Base-by-base conservation (phyloP, 2,329 filamentous ascomycete genomes). In the Fusarium protoensiforme region DNA sequence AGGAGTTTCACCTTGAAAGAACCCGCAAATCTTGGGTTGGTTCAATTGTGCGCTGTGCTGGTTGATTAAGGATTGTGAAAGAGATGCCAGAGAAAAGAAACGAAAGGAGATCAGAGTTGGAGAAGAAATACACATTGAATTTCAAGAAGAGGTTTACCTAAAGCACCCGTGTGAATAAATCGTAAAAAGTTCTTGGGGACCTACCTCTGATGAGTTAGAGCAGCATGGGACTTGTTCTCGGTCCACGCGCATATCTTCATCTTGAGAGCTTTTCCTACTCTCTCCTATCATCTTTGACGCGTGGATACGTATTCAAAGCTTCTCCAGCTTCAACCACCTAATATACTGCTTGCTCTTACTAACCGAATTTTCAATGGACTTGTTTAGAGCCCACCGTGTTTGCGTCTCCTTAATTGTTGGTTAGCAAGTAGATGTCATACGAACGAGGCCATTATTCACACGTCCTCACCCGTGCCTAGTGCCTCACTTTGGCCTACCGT, bases 261-360 rank as follows among this genome's bases (percentile, higher is more conserved):
- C 39, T 9, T 20, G 0, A 39, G 3, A 5, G 1, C 4, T 6
- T 39, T 10, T 3, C 5, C 4, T 7, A 11, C 3, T 5, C 1
- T 14, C 39, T 14, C 22, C 20, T 5, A 14, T 43, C 7, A 14
- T 14, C 11, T 7, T 5, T 8, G 7, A 24, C 24, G 24, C 24
- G 24, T 24, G 24, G 24, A 24, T 24, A 24, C 24, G 5, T 5
- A 4, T 24, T 24, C 24, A 24, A 24, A 24, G 24, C 24, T 24
- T 24, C 24, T 24, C 24, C 5, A 24, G 5, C 24, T 24, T 24
- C 24, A 24, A 24, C 3, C 24, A 24, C 24, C 24, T 24, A 24
- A 24, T 5, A 3, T 24, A 24, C 24, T 24, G 5, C 24, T 24
- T 24, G 5, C 5, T 4, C 5, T 24, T 24, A 24, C 4, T 5